Conservation (phyloP, 495 filamentous ascomycete genomes). For the Haplographium delicatum region DNA sequence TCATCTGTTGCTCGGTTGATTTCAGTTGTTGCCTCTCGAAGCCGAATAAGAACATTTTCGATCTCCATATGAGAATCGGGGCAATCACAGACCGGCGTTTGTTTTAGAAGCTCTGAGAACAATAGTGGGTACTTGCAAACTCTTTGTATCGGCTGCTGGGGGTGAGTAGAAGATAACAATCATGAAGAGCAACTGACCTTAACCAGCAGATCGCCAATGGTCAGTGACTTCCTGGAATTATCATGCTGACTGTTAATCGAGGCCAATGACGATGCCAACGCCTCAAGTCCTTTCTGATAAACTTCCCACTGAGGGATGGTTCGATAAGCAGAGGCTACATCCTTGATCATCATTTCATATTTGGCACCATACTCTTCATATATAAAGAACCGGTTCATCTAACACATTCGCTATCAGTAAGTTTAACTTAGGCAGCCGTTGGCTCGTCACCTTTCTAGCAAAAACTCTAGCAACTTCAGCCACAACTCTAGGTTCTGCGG, state of each 20-base stretch:
- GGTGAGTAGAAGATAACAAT: conserved; percentile 5
- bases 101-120: conserved; percentile 72
- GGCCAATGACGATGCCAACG: conserved; percentile 67
- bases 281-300: conserved; percentile 85
- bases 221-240: conserved; percentile 66
- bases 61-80: conserved; percentile 74
- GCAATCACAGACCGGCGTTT: conserved; percentile 79
- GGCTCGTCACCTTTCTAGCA: conserved; percentile 67
- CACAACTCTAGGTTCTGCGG: conserved; percentile 65
- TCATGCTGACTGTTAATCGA: conserved; percentile 61
- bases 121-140: conserved; percentile 90
- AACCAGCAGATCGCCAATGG: conserved; percentile 80
- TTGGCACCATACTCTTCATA: conserved; percentile 88
- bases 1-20: conserved; percentile 76
- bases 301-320: conserved; percentile 70
- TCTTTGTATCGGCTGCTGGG: conserved; percentile 78
- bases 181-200: conserved; percentile 53
- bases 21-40: conserved; percentile 64
- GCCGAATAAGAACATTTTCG: conserved; percentile 61
- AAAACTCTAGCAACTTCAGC: conserved; percentile 75
- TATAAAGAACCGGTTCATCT: conserved; percentile 76
- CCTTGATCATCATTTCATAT: conserved; percentile 76
- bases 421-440: too few relatives aligned
- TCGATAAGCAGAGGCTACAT: conserved; percentile 62
- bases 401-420: neutral